Evolutionary conservation across 805 yeast genomes (phyloP).

Genomic region (Barnettozyma salicaria): DNA sequence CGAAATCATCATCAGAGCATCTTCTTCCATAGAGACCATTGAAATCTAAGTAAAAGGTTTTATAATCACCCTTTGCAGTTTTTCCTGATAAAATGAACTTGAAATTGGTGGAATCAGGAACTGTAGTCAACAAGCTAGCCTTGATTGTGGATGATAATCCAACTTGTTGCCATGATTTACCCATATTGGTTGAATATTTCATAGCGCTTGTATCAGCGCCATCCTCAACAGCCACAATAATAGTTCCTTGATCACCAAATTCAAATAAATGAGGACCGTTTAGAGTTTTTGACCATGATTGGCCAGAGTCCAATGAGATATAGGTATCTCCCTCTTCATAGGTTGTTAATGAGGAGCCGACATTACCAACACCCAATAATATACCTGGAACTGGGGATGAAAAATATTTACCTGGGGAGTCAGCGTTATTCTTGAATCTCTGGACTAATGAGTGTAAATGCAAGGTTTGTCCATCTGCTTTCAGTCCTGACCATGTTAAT

Average conservation of each 20-base stretch:
- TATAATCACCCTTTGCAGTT: conserved; percentile 16
- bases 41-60: conserved; percentile 44
- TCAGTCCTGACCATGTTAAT: conserved; percentile 28
- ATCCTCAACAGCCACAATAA: conserved; percentile 55
- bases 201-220: conserved; percentile 31
- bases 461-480: conserved; percentile 29
- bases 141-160: conserved; percentile 39
- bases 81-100: conserved; percentile 49
- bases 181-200: conserved; percentile 66
- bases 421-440: conserved; percentile 19
- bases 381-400: conserved; percentile 42
- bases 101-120: conserved; percentile 65
- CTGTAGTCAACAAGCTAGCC: conserved; percentile 44
- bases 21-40: conserved; percentile 43
- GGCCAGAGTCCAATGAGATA: conserved; percentile 72
- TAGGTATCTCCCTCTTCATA: conserved; percentile 41
- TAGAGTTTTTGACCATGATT: conserved; percentile 55
- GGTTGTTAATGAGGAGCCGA: conserved; percentile 23
- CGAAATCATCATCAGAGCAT: conserved; percentile 47
- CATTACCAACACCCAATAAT: conserved; percentile 38
- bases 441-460: conserved; percentile 32
- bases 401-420: conserved; percentile 27
- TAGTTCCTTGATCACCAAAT: conserved; percentile 75
- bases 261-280: conserved; percentile 48
- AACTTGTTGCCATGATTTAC: conserved; percentile 52